Conservation (phyloP, 164 flowering plant genomes). For the Aristolochia contorta region DNA sequence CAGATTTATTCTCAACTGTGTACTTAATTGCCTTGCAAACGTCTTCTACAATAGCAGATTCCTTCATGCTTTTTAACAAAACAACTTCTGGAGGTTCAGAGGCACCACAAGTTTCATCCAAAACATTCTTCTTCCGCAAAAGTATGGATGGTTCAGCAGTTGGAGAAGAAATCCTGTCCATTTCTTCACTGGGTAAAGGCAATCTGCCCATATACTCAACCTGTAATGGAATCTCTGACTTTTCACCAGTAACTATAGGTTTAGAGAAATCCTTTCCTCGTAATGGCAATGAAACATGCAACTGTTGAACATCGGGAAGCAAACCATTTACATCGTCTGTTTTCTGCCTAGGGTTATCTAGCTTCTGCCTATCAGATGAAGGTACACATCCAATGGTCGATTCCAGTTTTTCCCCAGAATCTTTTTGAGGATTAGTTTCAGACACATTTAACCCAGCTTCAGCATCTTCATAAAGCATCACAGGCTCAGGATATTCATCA, state of each 20-base stretch:
- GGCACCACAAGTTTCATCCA: constrained; percentile 3
- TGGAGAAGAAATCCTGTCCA: background rate
- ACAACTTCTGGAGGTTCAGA: constrained; percentile 7
- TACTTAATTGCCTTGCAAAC: constrained; percentile 16
- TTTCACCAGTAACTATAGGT: constrained; percentile 10
- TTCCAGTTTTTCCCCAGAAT: background rate
- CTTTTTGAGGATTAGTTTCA: constrained; percentile 4
- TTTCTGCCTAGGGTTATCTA: constrained; percentile 13
- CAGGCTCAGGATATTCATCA: constrained; percentile 80
- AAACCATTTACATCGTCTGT: constrained; percentile 13
- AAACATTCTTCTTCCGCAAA: constrained; percentile 1
- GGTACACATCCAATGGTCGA: constrained; percentile 5
- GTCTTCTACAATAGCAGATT: constrained; percentile 2
- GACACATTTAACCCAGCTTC: constrained; percentile 10
- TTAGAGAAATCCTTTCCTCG: constrained; percentile 12
- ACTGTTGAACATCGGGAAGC: constrained; percentile 6
- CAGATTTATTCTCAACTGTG: constrained; percentile 19
- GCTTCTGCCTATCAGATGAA: constrained; percentile 8
- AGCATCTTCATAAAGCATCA: constrained; percentile 48
- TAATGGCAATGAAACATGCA: constrained; percentile 10
- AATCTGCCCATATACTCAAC: constrained; percentile 13
- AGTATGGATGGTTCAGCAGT: constrained; percentile 1
- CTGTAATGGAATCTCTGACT: constrained; percentile 12
- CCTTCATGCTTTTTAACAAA: constrained; percentile 4
- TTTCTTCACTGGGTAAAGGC: constrained; percentile 4